phyloP scores from a whole-genome alignment of 2,329 filamentous ascomycete species.

The Chaetomium sp. region DNA sequence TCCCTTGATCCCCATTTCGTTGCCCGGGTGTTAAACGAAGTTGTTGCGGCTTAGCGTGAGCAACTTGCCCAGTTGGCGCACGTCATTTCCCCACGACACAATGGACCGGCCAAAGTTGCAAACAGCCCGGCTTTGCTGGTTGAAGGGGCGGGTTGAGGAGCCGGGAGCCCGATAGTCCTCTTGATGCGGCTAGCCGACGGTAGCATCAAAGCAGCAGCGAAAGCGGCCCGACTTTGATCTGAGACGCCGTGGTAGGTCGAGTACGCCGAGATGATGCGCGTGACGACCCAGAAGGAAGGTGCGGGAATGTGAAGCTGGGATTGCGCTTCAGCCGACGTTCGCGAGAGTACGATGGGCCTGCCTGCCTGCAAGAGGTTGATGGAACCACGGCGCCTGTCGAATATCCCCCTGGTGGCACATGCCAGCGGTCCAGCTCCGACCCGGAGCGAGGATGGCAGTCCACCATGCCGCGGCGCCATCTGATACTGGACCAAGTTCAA shows the following conservation, averaged over 20 bases:
- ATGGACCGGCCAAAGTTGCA: too few species aligned
- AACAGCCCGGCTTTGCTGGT: too few species aligned
- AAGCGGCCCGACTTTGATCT: conserved; percentile 12
- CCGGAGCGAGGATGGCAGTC: background rate
- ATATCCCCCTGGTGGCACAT: background rate
- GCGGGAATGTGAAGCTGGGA: background rate
- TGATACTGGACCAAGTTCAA: background rate
- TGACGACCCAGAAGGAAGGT: conserved; percentile 14
- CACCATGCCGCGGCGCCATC: background rate
- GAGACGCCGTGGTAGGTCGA: background rate
- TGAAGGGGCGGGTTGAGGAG: too few species aligned
- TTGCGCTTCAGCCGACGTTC: background rate
- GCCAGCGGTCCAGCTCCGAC: background rate
- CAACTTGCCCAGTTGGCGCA: conserved; percentile 14
- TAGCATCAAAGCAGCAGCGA: background rate
- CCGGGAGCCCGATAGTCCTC: background rate
- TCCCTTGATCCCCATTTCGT: background rate
- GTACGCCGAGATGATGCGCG: conserved; percentile 12
- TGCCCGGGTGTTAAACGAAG: background rate
- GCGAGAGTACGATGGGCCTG: background rate
- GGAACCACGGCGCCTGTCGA: background rate
- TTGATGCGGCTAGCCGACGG: conserved; percentile 3
- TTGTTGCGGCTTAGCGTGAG: conserved; percentile 16
- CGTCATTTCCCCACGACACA: conserved; percentile 1
- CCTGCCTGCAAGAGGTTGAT: background rate